Base-by-base conservation (phyloP, 31 red algal species). In the Porphyra umbilicalis region DNA sequence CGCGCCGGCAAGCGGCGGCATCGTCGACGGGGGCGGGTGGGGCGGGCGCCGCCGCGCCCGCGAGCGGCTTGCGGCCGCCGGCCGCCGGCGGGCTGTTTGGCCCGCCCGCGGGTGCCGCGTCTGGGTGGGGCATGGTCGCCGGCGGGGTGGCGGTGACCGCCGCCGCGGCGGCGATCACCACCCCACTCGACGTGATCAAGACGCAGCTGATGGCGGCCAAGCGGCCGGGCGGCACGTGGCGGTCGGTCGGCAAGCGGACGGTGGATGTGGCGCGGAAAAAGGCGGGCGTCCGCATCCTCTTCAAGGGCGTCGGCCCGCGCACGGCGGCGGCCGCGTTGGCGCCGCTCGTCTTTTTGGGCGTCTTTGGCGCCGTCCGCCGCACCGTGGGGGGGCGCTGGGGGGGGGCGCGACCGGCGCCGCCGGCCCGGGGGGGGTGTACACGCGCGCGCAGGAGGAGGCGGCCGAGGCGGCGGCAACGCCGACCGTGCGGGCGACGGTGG, bases 241-340 rank as follows among this genome's bases (percentile, higher is more conserved):
- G 57, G 57, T n/a, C 20, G 20, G 57, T 71, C 4, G 57, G 57
- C 57, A 71, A 71, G 57, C 57, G 57, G 57, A 71, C 57, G 57
- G 57, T 71, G 57, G 57, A 71, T 29, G 57, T 71, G 57, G 57
- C 57, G 57, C 57, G 57, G 57, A 71, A 71, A 71, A 71, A 71
- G 57, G 57, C 57, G 11, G 57, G 57, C 57, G 25, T 71, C 57
- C 11, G 57, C 57, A n/a, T 71, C 25, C 57, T 71, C 57, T 71
- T 71, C 57, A 71, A 71, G 57, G 57, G 57, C 57, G 57, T 71
- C 30, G 57, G 57, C 3, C 57, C 57, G 57, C 57, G 57, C 57
- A 71, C 57, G 25, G 57, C 57, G 4, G 57, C 57, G 3, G 57
- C 57, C 25, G 57, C 57, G 57, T 18, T 25, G 57, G 57, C 57